Evolutionary conservation across 2,329 filamentous ascomycete genomes (phyloP).

Genomic region (Mariannaea elegans): DNA sequence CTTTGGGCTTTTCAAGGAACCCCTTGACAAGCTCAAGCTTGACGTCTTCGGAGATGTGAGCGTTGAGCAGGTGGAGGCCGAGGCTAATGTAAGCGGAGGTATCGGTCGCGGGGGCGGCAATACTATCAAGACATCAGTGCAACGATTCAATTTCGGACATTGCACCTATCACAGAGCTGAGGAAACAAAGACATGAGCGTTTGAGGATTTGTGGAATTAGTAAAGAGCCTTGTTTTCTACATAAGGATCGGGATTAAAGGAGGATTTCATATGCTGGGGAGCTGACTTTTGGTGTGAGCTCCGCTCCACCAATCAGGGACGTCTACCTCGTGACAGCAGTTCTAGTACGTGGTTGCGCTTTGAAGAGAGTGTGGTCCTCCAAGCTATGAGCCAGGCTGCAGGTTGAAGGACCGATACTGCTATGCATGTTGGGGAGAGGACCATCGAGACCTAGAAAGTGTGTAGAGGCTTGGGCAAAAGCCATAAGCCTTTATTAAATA

Average conservation of each 20-base stretch:
- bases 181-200: too few relatives aligned
- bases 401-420: neutral
- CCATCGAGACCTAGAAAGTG: slow-evolving; percentile 22
- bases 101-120: slow-evolving; percentile 30
- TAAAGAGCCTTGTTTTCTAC: too few relatives aligned
- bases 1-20: slow-evolving; percentile 50
- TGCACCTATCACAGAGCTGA: too few relatives aligned
- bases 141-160: neutral
- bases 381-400: slow-evolving; percentile 28
- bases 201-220: too few relatives aligned
- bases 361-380: slow-evolving; percentile 28
- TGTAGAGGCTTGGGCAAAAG: slow-evolving; percentile 29
- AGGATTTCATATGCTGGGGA: too few relatives aligned
- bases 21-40: slow-evolving; percentile 53
- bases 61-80: slow-evolving; percentile 36
- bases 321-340: too few relatives aligned
- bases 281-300: too few relatives aligned
- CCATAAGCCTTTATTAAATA: slow-evolving; percentile 29
- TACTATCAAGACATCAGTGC: neutral
- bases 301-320: too few relatives aligned
- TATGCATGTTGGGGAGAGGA: slow-evolving; percentile 3
- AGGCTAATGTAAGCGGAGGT: slow-evolving; percentile 30
- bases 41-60: slow-evolving; percentile 59
- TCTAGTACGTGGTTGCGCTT: slow-evolving; percentile 1
- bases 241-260: too few relatives aligned